Base-by-base conservation (phyloP, 495 filamentous ascomycete species). In the Podospora anserina region DNA sequence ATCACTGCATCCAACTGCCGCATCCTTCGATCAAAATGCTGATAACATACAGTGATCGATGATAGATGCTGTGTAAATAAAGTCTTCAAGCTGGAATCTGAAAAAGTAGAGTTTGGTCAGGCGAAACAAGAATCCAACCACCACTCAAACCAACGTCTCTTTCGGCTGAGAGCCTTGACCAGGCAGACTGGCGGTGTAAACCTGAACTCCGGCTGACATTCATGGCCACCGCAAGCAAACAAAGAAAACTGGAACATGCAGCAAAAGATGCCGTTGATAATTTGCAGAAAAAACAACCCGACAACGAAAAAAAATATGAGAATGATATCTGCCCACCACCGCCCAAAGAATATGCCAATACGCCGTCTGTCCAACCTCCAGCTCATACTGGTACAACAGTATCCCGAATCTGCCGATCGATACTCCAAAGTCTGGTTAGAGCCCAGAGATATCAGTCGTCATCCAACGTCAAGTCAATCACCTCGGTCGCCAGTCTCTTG, bases 401-500 rank as follows among this genome's bases (percentile, higher is more conserved):
- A 49, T 11, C 27, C 9, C 5, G 3, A 32, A 5, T 44, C 2
- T 39, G 34, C 34, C 34, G 11, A 39, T 11, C 4, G 20, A 65
- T 27, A 30, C 59, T 32, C 32, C 64, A 72, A 57, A 23, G 19
- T 44, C 28, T n/a, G 56, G 56, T 23, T 5, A 5, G 20, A 30
- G 34, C 27, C 65, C 34, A 55, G 13, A 49, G 39, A 16, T 13
- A 23, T 26, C 9, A 63, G n/a, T 23, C 18, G 28, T 69, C 69
- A 20, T 71, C 69, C 5, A 39, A 55, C 1, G 65, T 74, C 54
- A 71, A 58, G 65, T 74, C 72, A 56, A 74, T 63, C n/a, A 71
- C 58, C 19, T 66, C 72, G 1, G 20, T 59, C 6, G 3, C 49
- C 65, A 64, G 63, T n/a, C 65, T 66, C 64, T 64, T 69, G 57